A percentile compares a stretch with the other conserved stretches of the same genome.
phyloP scores from a whole-genome alignment of 108 stramenopile species.

The Pseudonitzschia pungens region DNA sequence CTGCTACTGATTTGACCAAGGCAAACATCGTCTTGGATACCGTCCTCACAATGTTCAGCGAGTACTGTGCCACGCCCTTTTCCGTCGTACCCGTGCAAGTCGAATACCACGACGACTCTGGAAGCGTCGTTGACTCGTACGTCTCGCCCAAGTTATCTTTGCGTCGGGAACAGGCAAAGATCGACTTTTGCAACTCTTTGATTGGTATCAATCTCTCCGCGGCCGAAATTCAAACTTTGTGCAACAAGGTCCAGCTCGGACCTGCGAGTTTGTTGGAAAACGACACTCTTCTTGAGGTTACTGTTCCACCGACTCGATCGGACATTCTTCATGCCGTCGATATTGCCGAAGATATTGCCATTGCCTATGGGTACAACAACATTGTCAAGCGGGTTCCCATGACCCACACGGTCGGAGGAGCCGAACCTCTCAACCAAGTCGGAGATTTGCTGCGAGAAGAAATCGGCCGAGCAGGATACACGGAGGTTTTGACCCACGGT shows the following conservation, averaged over 20 bases:
- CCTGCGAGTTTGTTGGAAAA: conserved; percentile 79
- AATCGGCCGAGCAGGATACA: conserved; percentile 93
- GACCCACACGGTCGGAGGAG: conserved; percentile 36
- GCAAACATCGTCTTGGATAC: conserved; percentile 99
- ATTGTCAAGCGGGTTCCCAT: conserved; percentile 78
- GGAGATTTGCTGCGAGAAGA: conserved; percentile 96
- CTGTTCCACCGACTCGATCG: conserved; percentile 95
- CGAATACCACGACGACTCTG: conserved; percentile 70
- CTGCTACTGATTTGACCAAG: conserved; percentile 98
- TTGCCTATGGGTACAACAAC: conserved; percentile 99
- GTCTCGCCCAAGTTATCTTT: conserved; percentile 71
- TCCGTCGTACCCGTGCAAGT: conserved; percentile 92
- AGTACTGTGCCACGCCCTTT: conserved; percentile 91
- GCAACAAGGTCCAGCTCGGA: conserved; percentile 96
- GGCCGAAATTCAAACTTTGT: conserved; percentile 77
- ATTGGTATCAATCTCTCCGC: conserved; percentile 87
- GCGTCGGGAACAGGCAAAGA: conserved; percentile 67
- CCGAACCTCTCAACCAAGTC: conserved; percentile 51
- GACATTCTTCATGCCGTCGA: conserved; percentile 98
- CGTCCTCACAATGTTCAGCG: conserved; percentile 96
- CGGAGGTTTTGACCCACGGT: conserved; percentile 91
- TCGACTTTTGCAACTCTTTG: conserved; percentile 86
- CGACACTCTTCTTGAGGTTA: conserved; percentile 80
- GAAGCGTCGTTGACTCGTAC: conserved; percentile 63
- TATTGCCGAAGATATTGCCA: conserved; percentile 98